Evolutionary conservation across 176 grass and related monocot species (phyloP).

Genomic region (Aegilops longissima): DNA sequence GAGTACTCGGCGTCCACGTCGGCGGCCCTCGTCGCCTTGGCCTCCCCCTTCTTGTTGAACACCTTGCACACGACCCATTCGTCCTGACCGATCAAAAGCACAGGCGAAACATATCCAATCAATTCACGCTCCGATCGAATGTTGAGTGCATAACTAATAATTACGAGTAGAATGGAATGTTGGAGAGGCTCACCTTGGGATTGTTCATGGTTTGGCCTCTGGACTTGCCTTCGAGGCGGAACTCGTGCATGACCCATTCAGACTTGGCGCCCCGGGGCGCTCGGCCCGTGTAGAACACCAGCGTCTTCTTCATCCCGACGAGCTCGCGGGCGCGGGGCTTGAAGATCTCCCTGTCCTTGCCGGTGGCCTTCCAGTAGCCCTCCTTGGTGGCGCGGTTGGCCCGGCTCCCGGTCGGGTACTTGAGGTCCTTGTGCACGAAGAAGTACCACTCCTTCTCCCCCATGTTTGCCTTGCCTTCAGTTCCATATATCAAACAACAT

Average conservation of each 20-base stretch:
- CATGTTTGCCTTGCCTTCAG: slow-evolving; percentile 69
- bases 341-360: slow-evolving; percentile 77
- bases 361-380: slow-evolving; percentile 89
- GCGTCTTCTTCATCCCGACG: slow-evolving; percentile 83
- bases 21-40: background rate
- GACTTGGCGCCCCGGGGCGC: slow-evolving; percentile 72
- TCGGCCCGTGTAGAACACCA: slow-evolving; percentile 79
- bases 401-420: slow-evolving; percentile 67
- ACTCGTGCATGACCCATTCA: slow-evolving; percentile 91
- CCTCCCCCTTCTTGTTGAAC: slow-evolving; percentile 41
- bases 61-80: slow-evolving; percentile 71
- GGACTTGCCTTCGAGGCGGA: slow-evolving; percentile 49
- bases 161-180: too few relatives aligned
- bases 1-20: slow-evolving; percentile 8
- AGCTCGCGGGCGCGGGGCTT: slow-evolving; percentile 6
- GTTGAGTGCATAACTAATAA: background rate
- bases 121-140: background rate
- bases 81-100: slow-evolving; percentile 29
- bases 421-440: slow-evolving; percentile 61
- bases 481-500: background rate
- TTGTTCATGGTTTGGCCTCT: slow-evolving; percentile 10
- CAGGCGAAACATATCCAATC: background rate
- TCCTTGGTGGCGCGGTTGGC: slow-evolving; percentile 71
- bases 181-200: slow-evolving; percentile 35
- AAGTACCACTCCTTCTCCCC: slow-evolving; percentile 78